phyloP scores from a whole-genome alignment of 1,284 basidiomycete species.

The Apiotrichum siamense region DNA sequence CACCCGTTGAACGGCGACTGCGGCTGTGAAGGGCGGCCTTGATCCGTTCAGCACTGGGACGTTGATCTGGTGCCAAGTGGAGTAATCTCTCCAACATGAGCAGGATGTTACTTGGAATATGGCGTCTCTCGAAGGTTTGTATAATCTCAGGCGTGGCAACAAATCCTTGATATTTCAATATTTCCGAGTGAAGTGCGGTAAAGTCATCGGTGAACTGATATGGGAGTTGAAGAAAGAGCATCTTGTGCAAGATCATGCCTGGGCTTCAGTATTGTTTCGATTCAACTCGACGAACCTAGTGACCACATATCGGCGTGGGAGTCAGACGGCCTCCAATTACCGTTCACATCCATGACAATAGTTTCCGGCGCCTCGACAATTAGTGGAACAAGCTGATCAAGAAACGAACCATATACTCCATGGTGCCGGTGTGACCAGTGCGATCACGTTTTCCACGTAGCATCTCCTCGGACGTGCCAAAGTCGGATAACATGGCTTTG shows the following conservation, averaged over 20 bases:
- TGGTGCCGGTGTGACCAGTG: conserved; percentile 89
- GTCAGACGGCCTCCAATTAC: conserved; percentile 64
- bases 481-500: conserved; percentile 81
- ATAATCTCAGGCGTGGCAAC: conserved; percentile 54
- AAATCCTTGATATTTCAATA: conserved; percentile 72
- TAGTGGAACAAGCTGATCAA: too few relatives aligned
- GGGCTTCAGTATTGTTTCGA: not conserved
- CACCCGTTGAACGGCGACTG: not conserved
- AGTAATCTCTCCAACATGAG: conserved; percentile 66
- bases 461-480: conserved; percentile 88
- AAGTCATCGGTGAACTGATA: conserved; percentile 62
- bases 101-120: conserved; percentile 62
- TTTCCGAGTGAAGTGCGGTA: conserved; percentile 62
- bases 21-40: conserved; percentile 14
- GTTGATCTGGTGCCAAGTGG: conserved; percentile 54
- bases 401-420: conserved; percentile 51
- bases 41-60: conserved; percentile 70
- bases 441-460: conserved; percentile 60
- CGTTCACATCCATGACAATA: conserved; percentile 51
- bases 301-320: conserved; percentile 63
- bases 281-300: conserved; percentile 48
- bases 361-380: conserved; percentile 65
- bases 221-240: conserved; percentile 79
- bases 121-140: conserved; percentile 59
- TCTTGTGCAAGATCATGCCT: conserved; percentile 83